Base-by-base conservation (phyloP, 1,284 basidiomycete species). In the Pseudozyma sp. region DNA sequence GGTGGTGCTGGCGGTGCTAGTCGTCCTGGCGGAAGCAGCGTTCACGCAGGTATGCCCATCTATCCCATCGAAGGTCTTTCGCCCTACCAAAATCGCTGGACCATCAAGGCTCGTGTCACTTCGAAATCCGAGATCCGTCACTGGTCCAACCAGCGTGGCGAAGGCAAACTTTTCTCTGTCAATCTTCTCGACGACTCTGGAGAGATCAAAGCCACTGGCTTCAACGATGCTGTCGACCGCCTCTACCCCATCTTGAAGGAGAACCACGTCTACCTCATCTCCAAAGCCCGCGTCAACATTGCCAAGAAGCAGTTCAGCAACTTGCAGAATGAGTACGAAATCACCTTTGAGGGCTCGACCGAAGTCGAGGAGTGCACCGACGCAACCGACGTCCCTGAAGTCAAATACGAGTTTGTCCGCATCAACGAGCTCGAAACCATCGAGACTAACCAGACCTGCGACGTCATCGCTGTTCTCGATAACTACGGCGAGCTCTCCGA, bases 281-380 rank as follows among this genome's bases (percentile, higher is more conserved):
- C 93, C 1, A 93, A 92, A 81, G 96, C 93, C 9, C 90, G 93
- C 59, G 92, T 99, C 82, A 93, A 93, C 83, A 90, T 98, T 36
- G 95, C 96, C 49, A 99, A 98, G 88, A 98, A 96, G 87, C 96
- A 97, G 86, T 99, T 97, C 86, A 93, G 90, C 55, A 94, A 92
- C 82, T 86, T 97, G 52, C 87, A 89, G 76, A 97, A 97, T 85
- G 95, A 99, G 83, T 99, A 99, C 83, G 96, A 99, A 85, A 90
- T 99, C 70, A 89, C 88, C 52, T 89, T 99, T n/a, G 94, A 95
- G 75, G 90, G 89, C 64, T 68, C 74, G 65, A 79, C 81, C 54
- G 81, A 83, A 61, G 80, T 85, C 59, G 80, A 82, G 34, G 78
- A 82, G 65, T 84, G 83, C 68, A 70, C 64, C 39, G 83, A 83